These are phyloP conservation scores for Mucor mucedo DNA, from an alignment of 371 early-diverging fungal genomes.

Conservation along the genomic window DNA sequence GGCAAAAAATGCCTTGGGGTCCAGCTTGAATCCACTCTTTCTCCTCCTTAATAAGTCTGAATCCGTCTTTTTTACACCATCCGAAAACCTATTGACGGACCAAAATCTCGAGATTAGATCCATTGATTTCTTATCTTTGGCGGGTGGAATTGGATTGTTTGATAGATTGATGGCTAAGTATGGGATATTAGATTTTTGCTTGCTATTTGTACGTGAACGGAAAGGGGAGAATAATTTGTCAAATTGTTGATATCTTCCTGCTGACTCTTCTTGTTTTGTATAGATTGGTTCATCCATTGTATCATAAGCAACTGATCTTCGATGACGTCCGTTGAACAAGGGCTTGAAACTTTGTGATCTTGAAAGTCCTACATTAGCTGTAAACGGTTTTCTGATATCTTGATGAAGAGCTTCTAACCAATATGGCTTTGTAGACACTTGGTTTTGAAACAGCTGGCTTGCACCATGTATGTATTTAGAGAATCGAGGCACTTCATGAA, in stretches of 20 bases:
- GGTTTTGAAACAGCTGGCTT: conserved; percentile 76
- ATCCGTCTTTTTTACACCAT: background rate
- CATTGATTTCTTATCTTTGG: background rate
- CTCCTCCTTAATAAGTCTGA: background rate
- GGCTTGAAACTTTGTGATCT: conserved; percentile 54
- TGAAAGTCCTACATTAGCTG: conserved; percentile 52
- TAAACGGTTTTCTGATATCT: conserved; percentile 81
- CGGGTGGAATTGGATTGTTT: conserved; percentile 8
- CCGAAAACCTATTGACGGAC: conserved; percentile 6
- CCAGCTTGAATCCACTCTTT: conserved; percentile 41
- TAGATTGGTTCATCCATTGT: conserved; percentile 7
- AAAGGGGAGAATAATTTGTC: too few species aligned
- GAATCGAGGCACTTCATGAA: conserved; percentile 97
- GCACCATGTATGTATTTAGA: conserved; percentile 98
- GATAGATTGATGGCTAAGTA: conserved; percentile 6
- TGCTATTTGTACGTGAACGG: background rate
- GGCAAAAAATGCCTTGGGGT: conserved; percentile 94
- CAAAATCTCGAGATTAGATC: conserved; percentile 11
- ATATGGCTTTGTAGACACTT: conserved; percentile 90
- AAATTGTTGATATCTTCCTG: background rate
- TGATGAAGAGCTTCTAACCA: conserved; percentile 94
- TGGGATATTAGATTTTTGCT: background rate
- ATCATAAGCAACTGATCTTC: conserved; percentile 25
- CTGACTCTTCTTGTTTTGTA: background rate
- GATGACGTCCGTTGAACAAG: conserved; percentile 47